phyloP scores from a whole-genome alignment of 495 filamentous ascomycete species.

The Podospora conica region DNA sequence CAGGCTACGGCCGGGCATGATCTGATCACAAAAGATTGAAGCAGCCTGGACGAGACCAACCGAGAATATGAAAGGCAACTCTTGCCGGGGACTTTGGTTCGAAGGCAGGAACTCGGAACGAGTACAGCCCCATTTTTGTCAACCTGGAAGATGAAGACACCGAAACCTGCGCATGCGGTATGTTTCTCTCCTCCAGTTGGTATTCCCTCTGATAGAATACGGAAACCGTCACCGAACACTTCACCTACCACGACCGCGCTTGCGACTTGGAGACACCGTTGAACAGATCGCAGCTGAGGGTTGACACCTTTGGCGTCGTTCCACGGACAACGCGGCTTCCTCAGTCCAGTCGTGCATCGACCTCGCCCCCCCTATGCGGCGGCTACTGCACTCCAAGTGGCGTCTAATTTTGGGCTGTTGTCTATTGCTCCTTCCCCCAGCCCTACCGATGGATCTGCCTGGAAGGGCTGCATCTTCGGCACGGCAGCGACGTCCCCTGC shows the following conservation, averaged over 20 bases:
- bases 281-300: no score
- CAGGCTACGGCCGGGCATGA: no score
- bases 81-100: no score
- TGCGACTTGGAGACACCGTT: no score
- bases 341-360: neutral
- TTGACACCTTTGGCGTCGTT: neutral
- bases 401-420: constrained; percentile 13
- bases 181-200: no score
- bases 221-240: no score
- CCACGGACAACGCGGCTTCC: neutral
- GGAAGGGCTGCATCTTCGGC: neutral
- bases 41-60: neutral
- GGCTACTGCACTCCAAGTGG: neutral
- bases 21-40: neutral
- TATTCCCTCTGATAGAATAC: no score
- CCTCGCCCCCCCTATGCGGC: neutral
- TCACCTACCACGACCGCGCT: no score
- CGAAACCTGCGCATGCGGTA: no score
- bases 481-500: neutral
- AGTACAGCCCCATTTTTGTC: neutral
- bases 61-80: neutral
- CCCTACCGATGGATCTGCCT: constrained; percentile 3
- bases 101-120: neutral
- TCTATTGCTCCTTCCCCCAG: neutral
- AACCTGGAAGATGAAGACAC: neutral